Base-by-base conservation (phyloP, 495 filamentous ascomycete genomes). In the Xylaria curta region DNA sequence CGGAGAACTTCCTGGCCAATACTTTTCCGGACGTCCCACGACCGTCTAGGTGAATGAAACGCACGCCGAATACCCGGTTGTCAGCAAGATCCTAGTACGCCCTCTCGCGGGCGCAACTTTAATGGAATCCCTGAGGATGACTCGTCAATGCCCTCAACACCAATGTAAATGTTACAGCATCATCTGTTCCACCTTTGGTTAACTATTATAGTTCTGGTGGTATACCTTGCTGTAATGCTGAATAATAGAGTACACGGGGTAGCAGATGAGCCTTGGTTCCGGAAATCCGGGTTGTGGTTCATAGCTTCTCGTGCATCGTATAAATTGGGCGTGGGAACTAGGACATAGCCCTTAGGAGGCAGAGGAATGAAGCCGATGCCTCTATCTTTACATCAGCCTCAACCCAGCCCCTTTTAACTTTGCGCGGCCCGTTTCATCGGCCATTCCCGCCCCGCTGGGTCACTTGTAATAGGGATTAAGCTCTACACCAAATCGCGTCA, bases 1-100 rank as follows among this genome's bases (percentile, higher is more conserved):
- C 93, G 36, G 88, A 87, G 76, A 92, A 91, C 66, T 94, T 97
- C 76, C 72, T 97, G 63, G 79, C 80, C 28, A 77, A 84, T 8
- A 81, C 81, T n/a, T 87, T 87, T 64, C 83, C 85, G 8, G 79
- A 84, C 58, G 79, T 78, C 33, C 31, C 78, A 21, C 69, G 74
- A 19, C 69, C 73, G 47, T 60, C 67, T 12, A 70, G n/a, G 42
- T 71, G 62, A 66, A 36, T 24, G 33, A 31, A 8, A 26, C n/a
- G 1, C n/a, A 44, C 19, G 15, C 28, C 51, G 33, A 44, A 46
- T 36, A 40, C 44, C 15, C 17, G 36, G 56, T 33, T 6, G 4
- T 7, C 33, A 10, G 9, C 33, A 19, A 36, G n/a, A 44, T 26
- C 33, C 49, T 17, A 1, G 19, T 40, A 46, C 10, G n/a, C 60